phyloP scores from a whole-genome alignment of 2,329 filamentous ascomycete genomes.

The Shiraia bambusicola region DNA sequence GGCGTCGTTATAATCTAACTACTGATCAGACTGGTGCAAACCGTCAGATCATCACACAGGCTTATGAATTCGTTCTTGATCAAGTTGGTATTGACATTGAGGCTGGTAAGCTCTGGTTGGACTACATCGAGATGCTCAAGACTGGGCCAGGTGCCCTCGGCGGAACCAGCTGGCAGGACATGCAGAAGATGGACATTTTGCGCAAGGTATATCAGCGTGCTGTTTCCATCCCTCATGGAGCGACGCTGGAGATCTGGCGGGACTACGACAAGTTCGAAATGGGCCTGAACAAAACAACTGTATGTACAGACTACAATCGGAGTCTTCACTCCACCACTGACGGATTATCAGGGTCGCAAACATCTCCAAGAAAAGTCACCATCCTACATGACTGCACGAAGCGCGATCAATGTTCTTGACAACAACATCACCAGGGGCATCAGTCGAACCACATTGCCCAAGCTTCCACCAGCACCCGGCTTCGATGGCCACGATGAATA shows the following conservation, averaged over 20 bases:
- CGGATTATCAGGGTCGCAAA: constrained; percentile 72
- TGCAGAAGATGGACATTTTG: constrained; percentile 94
- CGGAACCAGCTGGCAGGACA: constrained; percentile 89
- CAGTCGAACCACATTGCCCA: constrained; percentile 74
- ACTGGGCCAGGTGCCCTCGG: constrained; percentile 82
- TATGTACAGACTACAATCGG: constrained; percentile 47
- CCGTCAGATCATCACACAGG: constrained; percentile 76
- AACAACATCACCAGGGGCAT: constrained; percentile 83
- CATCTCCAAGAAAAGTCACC: constrained; percentile 91
- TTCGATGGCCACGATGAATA: constrained; percentile 88
- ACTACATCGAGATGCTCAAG: constrained; percentile 93
- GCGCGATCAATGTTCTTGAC: constrained; percentile 84
- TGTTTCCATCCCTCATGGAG: constrained; percentile 80
- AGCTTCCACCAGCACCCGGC: constrained; percentile 77
- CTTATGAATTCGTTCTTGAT: constrained; percentile 89
- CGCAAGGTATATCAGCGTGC: constrained; percentile 91
- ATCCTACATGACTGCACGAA: constrained; percentile 93
- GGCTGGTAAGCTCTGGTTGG: constrained; percentile 85
- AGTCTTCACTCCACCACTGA: constrained; percentile 18
- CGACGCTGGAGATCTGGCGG: constrained; percentile 86
- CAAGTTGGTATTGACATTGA: constrained; percentile 91
- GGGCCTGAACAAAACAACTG: constrained; percentile 86
- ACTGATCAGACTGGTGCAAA: constrained; percentile 76
- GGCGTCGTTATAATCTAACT: constrained; percentile 82
- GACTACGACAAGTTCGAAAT: constrained; percentile 98